Percentiles rank a stretch among this genome's conserved stretches.
phyloP scores from a whole-genome alignment of 306 rosid genomes.

The Ochetophila trinervis region DNA sequence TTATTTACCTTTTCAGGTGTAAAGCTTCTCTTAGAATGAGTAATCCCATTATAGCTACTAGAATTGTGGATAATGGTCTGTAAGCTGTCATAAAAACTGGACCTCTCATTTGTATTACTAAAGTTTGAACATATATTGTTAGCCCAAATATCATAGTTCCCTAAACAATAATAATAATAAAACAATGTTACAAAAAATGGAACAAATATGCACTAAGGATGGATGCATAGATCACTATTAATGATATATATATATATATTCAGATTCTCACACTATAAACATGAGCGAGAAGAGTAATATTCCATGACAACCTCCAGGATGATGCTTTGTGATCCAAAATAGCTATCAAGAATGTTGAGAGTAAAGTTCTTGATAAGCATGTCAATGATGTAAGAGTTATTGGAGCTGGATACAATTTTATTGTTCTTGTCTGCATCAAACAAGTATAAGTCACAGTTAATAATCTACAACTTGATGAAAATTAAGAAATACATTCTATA shows the following conservation, averaged over 20 bases:
- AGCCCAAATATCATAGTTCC: conserved; percentile 24
- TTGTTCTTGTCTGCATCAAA: conserved; percentile 15
- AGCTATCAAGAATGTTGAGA: conserved; percentile 18
- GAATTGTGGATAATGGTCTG: conserved; percentile 14
- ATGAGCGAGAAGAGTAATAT: conserved; percentile 27
- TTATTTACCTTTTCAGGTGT: conserved; percentile 24
- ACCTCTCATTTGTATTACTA: conserved; percentile 19
- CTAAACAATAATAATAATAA: neutral
- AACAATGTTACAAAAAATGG: neutral
- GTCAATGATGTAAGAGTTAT: conserved; percentile 17
- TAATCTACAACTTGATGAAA: no score
- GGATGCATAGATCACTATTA: neutral
- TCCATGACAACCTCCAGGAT: conserved; percentile 27
- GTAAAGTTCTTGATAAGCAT: conserved; percentile 20
- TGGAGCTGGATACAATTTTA: conserved; percentile 27
- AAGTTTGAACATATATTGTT: conserved; percentile 1
- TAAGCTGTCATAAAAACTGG: conserved; percentile 32
- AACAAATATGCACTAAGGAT: neutral
- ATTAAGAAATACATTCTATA: neutral
- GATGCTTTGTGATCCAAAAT: conserved; percentile 28
- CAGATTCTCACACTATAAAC: conserved; percentile 4
- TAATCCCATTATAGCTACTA: conserved; percentile 19
- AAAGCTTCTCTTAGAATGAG: conserved; percentile 22
- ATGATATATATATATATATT: neutral
- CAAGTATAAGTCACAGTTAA: neutral